Evolutionary conservation across 108 stramenopile species (phyloP), one percentile per base, ranked within the genome.

Genomic region (Epithemia pelagica): DNA sequence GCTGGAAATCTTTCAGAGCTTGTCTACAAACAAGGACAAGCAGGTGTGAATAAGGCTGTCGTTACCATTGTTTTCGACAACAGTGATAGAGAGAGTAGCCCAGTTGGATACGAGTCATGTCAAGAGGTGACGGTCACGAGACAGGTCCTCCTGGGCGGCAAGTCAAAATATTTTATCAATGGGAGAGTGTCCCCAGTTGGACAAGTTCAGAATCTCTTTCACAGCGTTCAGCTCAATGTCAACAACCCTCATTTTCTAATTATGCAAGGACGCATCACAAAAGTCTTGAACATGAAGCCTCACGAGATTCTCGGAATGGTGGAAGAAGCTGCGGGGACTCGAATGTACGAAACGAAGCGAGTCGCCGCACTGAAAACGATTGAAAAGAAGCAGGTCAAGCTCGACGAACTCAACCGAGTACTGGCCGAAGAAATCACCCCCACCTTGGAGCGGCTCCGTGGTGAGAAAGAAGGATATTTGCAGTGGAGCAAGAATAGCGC

Each of bases 211-310:
- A 97, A 98, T 70, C 81, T 99, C 1, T 99, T 99, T 77, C 99
- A 98, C 82, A 96, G 95, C 15, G 99, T 99, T n/a, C 99, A 99
- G 79, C 85, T 99, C 54, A 99, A 99, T 77, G 99, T 98, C 70
- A 97, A 98, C 78, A 99, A 99, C 85, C 99, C 99, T 7, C 99
- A 99, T 78, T 99, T 99, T 80, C 86, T 98, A 54, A 99, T 99
- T 78, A 98, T 98, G 97, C 99, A 99, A 82, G 89, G 96, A 66
- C 86, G 96, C 27, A 97, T 97, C 67, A 97, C 97, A 59, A 97
- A 98, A 74, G 99, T 99, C 5, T 84, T 99, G 58, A 99, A 99
- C 78, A 99, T 99, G 99, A 98, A 98, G 70, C 97, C 99, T 15
- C 70, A 87, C 54, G 99, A 99, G 76, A 97, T 97, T 73, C 84